phyloP scores from a whole-genome alignment of 768 basidiomycete genomes.

The Astraeus odoratus region DNA sequence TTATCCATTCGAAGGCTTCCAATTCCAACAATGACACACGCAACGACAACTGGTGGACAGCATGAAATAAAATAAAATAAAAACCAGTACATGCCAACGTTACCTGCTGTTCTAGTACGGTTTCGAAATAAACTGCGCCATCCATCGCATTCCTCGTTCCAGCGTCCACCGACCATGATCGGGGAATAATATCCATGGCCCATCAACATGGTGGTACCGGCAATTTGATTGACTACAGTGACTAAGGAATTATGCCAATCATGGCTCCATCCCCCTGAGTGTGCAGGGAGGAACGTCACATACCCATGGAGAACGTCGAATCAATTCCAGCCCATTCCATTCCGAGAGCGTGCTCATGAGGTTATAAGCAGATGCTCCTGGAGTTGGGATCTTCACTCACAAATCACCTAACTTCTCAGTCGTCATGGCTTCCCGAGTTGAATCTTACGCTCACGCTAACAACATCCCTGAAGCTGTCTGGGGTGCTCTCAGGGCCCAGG shows the following conservation, averaged over 20 bases:
- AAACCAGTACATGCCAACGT: background rate
- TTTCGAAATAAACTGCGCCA: background rate
- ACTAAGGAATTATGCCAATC: background rate
- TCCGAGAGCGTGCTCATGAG: too few relatives aligned
- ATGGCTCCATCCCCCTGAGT: slow-evolving; percentile 1
- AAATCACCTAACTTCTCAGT: slow-evolving; percentile 14
- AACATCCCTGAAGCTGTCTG: slow-evolving; percentile 24
- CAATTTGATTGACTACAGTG: background rate
- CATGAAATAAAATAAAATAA: background rate
- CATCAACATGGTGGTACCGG: background rate
- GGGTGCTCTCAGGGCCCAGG: slow-evolving; percentile 21
- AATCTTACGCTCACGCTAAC: slow-evolving; percentile 3
- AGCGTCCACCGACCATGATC: background rate
- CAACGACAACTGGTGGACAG: background rate
- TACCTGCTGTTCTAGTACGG: background rate
- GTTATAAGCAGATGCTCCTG: background rate
- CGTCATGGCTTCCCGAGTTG: slow-evolving; percentile 13
- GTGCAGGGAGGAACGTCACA: too few relatives aligned
- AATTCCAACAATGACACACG: too few relatives aligned
- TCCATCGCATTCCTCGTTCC: background rate
- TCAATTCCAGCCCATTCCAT: too few relatives aligned
- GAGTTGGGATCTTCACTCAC: slow-evolving; percentile 8
- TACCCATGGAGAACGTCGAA: background rate
- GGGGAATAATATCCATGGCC: background rate
- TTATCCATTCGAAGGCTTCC: too few relatives aligned